A percentile compares a stretch with the other conserved stretches of the same genome.
Conservation (phyloP, 2,329 filamentous ascomycete genomes). For the Annulohypoxylon truncatum region DNA sequence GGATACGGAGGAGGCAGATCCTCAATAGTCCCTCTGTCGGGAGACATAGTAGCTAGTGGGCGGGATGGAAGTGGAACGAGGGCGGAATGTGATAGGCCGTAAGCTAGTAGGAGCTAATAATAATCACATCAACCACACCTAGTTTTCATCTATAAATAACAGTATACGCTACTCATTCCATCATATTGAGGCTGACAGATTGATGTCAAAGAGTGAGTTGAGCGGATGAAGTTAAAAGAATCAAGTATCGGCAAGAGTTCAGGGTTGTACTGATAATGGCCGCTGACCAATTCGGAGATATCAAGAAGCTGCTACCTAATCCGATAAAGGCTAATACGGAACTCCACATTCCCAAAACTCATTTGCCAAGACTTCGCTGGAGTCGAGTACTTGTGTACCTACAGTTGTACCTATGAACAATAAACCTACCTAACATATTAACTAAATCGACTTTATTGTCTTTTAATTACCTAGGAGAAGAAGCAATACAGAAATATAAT, state of each 20-base stretch:
- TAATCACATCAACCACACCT: background rate
- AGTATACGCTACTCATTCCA: background rate
- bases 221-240: constrained; percentile 25
- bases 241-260: constrained; percentile 13
- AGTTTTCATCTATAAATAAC: background rate
- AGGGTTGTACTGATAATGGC: constrained; percentile 17
- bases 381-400: background rate
- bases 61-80: background rate
- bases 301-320: constrained; percentile 23
- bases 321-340: constrained; percentile 24
- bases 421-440: background rate
- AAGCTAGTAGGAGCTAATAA: background rate
- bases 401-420: background rate
- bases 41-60: constrained; percentile 40
- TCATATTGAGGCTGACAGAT: constrained; percentile 17
- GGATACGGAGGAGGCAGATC: constrained; percentile 26
- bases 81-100: constrained; percentile 9
- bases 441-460: background rate
- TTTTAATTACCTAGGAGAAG: background rate
- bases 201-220: constrained; percentile 10
- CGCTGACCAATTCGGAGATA: constrained; percentile 40
- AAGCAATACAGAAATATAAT: background rate
- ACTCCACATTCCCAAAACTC: constrained; percentile 18
- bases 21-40: constrained; percentile 44
- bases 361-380: constrained; percentile 23